These are phyloP conservation scores for Monosporascus sp. DNA, from an alignment of 2,329 filamentous ascomycete species.

Conservation along the genomic window DNA sequence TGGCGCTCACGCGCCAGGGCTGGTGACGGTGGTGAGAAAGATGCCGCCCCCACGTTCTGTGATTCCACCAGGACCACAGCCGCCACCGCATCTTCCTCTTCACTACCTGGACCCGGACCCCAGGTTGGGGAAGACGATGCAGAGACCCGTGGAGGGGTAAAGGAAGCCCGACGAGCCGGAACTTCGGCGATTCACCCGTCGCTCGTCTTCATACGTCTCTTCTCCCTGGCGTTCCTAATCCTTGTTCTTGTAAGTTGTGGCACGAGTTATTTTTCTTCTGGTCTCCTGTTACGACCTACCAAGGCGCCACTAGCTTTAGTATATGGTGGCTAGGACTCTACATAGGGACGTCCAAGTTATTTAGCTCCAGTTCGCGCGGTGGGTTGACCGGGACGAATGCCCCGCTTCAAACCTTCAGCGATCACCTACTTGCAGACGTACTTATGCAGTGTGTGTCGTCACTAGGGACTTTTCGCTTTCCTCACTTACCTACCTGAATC, in stretches of 20 bases:
- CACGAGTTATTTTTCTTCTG: constrained; percentile 10
- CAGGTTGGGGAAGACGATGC: constrained; percentile 6
- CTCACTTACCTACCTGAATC: background rate
- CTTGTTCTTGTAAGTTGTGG: constrained; percentile 22
- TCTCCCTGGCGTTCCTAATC: constrained; percentile 18
- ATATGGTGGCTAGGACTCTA: background rate
- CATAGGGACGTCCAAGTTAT: background rate
- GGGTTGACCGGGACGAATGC: background rate
- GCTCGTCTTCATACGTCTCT: constrained; percentile 16
- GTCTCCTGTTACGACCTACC: constrained; percentile 11
- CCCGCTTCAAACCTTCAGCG: background rate
- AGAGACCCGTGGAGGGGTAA: constrained; percentile 4
- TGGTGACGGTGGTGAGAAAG: constrained; percentile 3
- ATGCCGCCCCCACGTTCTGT: background rate
- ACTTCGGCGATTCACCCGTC: constrained; percentile 5
- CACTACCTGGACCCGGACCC: background rate
- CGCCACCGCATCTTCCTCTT: constrained; percentile 1
- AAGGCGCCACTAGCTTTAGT: background rate
- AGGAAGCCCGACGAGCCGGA: constrained; percentile 8
- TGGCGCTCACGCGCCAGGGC: constrained; percentile 26
- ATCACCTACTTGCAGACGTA: background rate
- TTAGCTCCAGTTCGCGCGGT: background rate
- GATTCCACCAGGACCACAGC: background rate
- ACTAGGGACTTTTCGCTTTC: background rate
- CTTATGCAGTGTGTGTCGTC: background rate